Percentiles rank a stretch among this genome's conserved stretches.
These are phyloP conservation scores for Rheum nobile DNA, from an alignment of 148 eudicot species.

Conservation along the genomic window DNA sequence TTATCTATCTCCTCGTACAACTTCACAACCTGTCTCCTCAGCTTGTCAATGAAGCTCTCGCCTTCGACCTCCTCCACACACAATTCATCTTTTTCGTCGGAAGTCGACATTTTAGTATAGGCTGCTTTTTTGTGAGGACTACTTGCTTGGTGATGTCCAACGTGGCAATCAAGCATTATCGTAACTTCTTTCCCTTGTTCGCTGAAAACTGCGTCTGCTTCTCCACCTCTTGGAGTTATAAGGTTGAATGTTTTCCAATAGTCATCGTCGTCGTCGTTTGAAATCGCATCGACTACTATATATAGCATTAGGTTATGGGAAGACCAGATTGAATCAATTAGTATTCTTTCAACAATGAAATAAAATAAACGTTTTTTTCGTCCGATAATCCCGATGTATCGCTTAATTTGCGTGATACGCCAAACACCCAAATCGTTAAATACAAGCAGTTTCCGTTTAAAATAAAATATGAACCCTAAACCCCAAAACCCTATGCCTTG, in stretches of 20 bases:
- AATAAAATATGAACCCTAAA: no score
- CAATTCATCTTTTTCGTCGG: constrained; percentile 25
- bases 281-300: neutral
- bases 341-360: neutral
- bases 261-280: neutral
- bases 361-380: neutral
- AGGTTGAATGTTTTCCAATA: neutral
- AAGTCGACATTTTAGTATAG: neutral
- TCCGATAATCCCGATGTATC: no score
- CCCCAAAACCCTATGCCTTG: no score
- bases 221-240: neutral
- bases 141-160: neutral
- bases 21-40: constrained; percentile 38
- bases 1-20: constrained; percentile 58
- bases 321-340: neutral
- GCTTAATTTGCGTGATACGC: no score
- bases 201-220: neutral
- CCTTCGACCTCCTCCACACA: constrained; percentile 32
- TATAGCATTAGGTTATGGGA: neutral
- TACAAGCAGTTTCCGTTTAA: no score
- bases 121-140: neutral
- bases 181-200: neutral
- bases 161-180: neutral
- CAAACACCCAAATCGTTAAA: no score
- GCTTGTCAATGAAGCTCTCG: constrained; percentile 27